Percentiles rank a stretch among this genome's conserved stretches.
Conservation (phyloP, 768 basidiomycete species). For the Boletus subcaerulescens region DNA sequence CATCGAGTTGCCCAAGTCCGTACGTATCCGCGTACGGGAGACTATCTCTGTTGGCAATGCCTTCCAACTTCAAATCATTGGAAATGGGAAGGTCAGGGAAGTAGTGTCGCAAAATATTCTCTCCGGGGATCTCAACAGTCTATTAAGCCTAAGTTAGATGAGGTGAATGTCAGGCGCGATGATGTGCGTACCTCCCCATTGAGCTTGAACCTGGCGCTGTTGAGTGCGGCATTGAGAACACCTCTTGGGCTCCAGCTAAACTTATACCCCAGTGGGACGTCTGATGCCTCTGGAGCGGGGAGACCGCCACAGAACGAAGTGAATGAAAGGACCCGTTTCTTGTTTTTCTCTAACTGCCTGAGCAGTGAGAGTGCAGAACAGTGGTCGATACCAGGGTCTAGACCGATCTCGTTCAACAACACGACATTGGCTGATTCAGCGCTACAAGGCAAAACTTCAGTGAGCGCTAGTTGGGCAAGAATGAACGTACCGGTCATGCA, state of each 20-base stretch:
- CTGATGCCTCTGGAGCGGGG: constrained; percentile 61
- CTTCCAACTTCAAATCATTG: constrained; percentile 66
- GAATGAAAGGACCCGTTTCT: constrained; percentile 65
- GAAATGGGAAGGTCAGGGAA: constrained; percentile 71
- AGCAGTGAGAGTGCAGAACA: constrained; percentile 79
- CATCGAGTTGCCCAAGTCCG: constrained; percentile 41
- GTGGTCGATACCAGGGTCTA: constrained; percentile 90
- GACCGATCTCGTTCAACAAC: constrained; percentile 84
- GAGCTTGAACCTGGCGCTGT: constrained; percentile 66
- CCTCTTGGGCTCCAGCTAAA: constrained; percentile 93
- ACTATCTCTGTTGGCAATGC: constrained; percentile 83
- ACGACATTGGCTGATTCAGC: constrained; percentile 63
- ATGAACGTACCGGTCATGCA: constrained; percentile 58
- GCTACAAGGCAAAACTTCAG: constrained; percentile 31
- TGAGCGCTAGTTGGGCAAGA: background rate
- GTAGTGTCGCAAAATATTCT: constrained; percentile 49
- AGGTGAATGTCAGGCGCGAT: background rate
- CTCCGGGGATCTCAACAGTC: constrained; percentile 49
- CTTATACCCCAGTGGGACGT: constrained; percentile 82
- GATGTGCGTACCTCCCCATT: constrained; percentile 44
- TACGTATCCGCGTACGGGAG: constrained; percentile 69
- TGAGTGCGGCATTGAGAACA: constrained; percentile 76
- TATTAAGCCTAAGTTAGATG: constrained; percentile 20
- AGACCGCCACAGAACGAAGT: constrained; percentile 92
- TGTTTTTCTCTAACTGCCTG: constrained; percentile 44